Evolutionary conservation across 2,329 filamentous ascomycete genomes (phyloP).

Genomic region (Sporothrix globosa): DNA sequence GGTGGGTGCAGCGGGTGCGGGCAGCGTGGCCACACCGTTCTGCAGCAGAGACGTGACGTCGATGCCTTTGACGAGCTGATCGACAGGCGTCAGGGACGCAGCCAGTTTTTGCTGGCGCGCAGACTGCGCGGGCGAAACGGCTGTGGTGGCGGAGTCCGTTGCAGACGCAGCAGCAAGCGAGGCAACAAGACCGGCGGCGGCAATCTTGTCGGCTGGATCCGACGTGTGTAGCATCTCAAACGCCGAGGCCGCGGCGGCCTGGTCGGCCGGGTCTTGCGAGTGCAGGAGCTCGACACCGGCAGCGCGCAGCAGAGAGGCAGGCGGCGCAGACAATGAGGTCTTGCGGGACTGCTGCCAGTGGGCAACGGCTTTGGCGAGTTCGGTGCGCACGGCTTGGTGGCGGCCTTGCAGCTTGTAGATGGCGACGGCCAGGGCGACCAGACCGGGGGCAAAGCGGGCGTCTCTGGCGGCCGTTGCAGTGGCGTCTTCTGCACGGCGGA

Average conservation of each 20-base stretch:
- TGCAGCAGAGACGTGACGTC: conserved; percentile 65
- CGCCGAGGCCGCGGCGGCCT: conserved; percentile 72
- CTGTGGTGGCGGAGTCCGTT: conserved; percentile 47
- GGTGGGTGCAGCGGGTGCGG: conserved; percentile 48
- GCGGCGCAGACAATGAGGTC: conserved; percentile 32
- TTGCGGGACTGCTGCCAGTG: conserved; percentile 70
- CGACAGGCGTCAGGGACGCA: conserved; percentile 46
- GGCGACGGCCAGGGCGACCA: conserved; percentile 78
- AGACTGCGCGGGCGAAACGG: conserved; percentile 56
- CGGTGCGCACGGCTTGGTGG: conserved; percentile 68
- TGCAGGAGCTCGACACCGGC: conserved; percentile 82
- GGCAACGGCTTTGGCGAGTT: conserved; percentile 76
- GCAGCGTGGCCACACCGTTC: conserved; percentile 63
- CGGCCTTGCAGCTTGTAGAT: conserved; percentile 78
- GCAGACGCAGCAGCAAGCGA: conserved; percentile 64
- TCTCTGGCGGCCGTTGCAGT: conserved; percentile 55
- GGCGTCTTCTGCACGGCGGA: conserved; percentile 61
- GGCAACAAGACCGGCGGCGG: conserved; percentile 83
- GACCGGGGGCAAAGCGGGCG: conserved; percentile 78
- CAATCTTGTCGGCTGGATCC: conserved; percentile 68
- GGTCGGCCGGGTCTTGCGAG: conserved; percentile 70
- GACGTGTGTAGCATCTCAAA: conserved; percentile 72
- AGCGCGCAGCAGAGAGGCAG: conserved; percentile 73
- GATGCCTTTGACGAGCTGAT: conserved; percentile 62
- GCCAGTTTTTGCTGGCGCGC: conserved; percentile 29